Evolutionary conservation across 2,329 filamentous ascomycete species (phyloP), one percentile per base, ranked within the genome.

Genomic region (Ophiostoma fasciatum): DNA sequence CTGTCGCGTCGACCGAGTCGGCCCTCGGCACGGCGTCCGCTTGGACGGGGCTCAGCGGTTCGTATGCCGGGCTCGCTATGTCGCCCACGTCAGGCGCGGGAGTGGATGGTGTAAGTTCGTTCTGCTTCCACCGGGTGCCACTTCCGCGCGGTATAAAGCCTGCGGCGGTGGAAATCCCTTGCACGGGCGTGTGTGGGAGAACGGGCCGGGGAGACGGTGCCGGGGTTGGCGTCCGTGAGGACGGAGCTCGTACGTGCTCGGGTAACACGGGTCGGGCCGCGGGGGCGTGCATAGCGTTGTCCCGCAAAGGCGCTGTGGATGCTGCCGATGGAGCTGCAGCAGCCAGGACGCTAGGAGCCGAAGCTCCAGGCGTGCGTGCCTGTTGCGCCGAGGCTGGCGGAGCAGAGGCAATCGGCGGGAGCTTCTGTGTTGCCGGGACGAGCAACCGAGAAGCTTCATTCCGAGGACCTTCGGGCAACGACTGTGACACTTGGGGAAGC

Each of bases 51-150:
- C 72, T 78, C 4, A 76, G 56, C 1, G 71, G 71, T 45, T 78
- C 74, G 39, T 59, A 65, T 4, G 63, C 61, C 3, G 74, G 74
- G 39, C 68, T 70, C 23, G 61, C 59, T 13, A 60, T 51, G 31
- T 63, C 61, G 33, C 55, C 59, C 31, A 55, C 51, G 11, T 48
- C 51, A 20, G 46, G 46, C 4, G 53, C 51, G 2, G 74, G 74
- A 2, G 74, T 78, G 5, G 71, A 71, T 4, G 70, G 67, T 1
- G 70, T 73, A 7, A 68, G 64, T 5, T 50, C 46, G 22, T 59
- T 62, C 13, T 66, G 57, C 3, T 61, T 68, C 73, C 74, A 78
- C 47, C 66, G 68, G 0, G 74, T 78, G 30, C 68, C 71, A 39
- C 49, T 57, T 9, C 53, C 54, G 4, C 41, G 42, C 15, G 46